Conservation (phyloP, 2,329 filamentous ascomycete genomes). For the Fonsecaea nubica region DNA sequence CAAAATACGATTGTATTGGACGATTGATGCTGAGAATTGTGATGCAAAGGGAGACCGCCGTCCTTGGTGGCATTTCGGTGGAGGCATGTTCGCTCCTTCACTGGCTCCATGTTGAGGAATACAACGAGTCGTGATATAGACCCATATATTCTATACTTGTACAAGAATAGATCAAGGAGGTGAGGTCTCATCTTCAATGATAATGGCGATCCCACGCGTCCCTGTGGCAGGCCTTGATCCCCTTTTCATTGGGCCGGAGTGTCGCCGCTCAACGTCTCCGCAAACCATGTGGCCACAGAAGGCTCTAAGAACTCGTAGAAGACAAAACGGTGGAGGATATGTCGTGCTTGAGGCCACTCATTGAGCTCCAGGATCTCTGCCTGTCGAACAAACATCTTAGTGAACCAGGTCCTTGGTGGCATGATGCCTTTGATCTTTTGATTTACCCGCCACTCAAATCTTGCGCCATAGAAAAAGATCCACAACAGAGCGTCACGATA, state of each 20-base stretch:
- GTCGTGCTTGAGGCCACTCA: conserved; percentile 17
- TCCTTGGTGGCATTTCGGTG: neutral
- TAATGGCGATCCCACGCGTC: neutral
- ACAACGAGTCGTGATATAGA: neutral
- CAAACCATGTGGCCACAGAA: conserved; percentile 17
- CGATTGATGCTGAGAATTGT: neutral
- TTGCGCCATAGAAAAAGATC: conserved; percentile 26
- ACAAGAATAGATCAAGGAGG: neutral
- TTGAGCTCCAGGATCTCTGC: conserved; percentile 10
- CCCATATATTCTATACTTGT: neutral
- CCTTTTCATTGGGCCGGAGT: neutral
- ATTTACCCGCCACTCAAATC: conserved; percentile 23
- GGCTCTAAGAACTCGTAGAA: conserved; percentile 27
- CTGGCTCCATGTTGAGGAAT: neutral
- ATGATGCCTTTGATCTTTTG: conserved; percentile 2
- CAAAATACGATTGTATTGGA: neutral
- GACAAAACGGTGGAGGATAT: conserved; percentile 12
- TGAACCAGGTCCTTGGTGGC: conserved; percentile 13
- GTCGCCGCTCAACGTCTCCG: conserved; percentile 10
- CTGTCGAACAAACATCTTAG: conserved; percentile 17
- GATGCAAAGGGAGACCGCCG: neutral
- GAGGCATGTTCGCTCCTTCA: neutral
- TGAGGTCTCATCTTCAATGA: neutral
- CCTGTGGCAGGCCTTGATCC: neutral
- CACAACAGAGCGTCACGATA: conserved; percentile 20